Base-by-base conservation (phyloP, 1,284 basidiomycete genomes). In the Heterobasidion occidentale region DNA sequence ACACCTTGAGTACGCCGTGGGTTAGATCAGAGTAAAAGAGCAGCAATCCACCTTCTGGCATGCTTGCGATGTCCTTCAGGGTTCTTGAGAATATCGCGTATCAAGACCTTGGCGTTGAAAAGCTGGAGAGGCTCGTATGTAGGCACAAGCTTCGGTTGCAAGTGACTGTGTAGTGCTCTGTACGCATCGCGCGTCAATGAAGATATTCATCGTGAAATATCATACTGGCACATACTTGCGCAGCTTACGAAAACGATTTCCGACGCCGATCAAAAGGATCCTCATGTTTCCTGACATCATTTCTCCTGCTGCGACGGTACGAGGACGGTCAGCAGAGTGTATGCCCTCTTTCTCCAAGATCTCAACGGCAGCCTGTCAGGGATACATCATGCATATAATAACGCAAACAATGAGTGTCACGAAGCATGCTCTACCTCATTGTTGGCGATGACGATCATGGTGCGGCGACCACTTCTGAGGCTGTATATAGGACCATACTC, bases 31-130 rank as follows among this genome's bases (percentile, higher is more conserved):
- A 50, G 9, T 17, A n/a, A 14, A 36, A 15, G 15, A 55, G 20
- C 27, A 9, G n/a, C 19, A 14, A 12, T 63, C 8, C 58, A 78
- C 81, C 77, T 70, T 59, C 75, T 77, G 0, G 75, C 74, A 58
- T 84, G 83, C 20, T 74, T 70, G 59, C 81, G 76, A 63, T 83
- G 81, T 17, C 66, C 65, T 0, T 72, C 65, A 0, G 83, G 82
- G 9, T 74, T 64, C 0, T 72, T 68, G 2, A 85, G 62, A 35
- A 85, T 73, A 59, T 85, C 81, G 2, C 81, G 61, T 12, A 85
- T 67, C 35, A 80, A 71, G 51, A 75, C 70, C 48, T 73, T 72
- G 3, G 82, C 81, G 33, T 75, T 74, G 9, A 61, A 63, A 61
- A 72, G 69, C 51, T 84, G 73, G 1, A 78, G 67, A 0, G 77